phyloP scores from a whole-genome alignment of 1,284 basidiomycete genomes.

The Rhodotorula sp. region DNA sequence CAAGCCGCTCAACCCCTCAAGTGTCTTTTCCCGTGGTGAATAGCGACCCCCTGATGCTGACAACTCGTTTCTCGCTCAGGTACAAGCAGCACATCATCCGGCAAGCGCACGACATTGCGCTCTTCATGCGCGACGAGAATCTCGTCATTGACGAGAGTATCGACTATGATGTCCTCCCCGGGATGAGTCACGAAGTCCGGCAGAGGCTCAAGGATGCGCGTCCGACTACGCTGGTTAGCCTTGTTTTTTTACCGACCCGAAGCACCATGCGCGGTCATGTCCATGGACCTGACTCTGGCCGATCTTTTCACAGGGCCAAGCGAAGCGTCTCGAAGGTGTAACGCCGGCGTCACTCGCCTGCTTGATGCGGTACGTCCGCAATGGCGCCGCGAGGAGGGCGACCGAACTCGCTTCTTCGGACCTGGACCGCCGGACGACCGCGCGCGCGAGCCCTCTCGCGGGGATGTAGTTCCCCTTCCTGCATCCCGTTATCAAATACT shows the following conservation, averaged over 20 bases:
- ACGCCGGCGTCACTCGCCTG: conserved; percentile 68
- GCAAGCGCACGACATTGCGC: conserved; percentile 62
- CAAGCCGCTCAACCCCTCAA: background rate
- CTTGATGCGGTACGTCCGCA: conserved; percentile 61
- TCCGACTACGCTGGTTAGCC: conserved; percentile 65
- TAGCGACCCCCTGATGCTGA: background rate
- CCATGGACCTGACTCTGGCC: background rate
- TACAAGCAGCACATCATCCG: conserved; percentile 45
- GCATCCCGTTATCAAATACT: too few relatives aligned
- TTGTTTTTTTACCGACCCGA: background rate
- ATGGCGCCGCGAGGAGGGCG: conserved; percentile 20
- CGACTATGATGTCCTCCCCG: conserved; percentile 65
- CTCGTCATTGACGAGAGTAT: conserved; percentile 65
- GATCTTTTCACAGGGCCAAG: conserved; percentile 61
- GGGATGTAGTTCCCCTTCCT: too few relatives aligned
- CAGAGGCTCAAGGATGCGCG: conserved; percentile 63
- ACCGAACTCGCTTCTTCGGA: background rate
- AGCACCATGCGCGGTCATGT: background rate
- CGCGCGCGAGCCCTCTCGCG: background rate
- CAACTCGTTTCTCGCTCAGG: background rate
- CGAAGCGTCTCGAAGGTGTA: conserved; percentile 83
- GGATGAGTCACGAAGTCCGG: conserved; percentile 71
- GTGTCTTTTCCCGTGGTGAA: background rate
- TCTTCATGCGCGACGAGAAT: conserved; percentile 73
- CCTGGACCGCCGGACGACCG: background rate